Conservation (phyloP, 139 green algal species). For the Picochlorum sp. region DNA sequence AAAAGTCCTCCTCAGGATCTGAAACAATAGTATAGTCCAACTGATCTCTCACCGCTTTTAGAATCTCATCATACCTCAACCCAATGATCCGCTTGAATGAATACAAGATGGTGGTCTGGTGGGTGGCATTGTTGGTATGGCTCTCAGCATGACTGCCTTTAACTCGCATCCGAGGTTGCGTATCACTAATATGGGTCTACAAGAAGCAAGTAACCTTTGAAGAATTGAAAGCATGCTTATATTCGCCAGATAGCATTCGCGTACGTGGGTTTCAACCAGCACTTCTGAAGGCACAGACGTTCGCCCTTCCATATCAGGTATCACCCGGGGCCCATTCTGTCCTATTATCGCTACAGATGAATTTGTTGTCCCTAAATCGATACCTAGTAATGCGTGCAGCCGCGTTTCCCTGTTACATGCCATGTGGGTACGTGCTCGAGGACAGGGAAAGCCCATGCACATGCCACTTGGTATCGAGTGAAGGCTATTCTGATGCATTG, state of each 20-base stretch:
- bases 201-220: too few species aligned
- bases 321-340: slow-evolving; percentile 20
- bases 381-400: slow-evolving; percentile 36
- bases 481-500: too few species aligned
- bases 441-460: too few species aligned
- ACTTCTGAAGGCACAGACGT: slow-evolving; percentile 33
- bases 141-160: neutral
- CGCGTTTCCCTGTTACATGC: neutral
- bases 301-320: slow-evolving; percentile 7
- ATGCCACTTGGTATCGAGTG: too few species aligned
- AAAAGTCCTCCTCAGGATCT: neutral
- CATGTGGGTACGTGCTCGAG: too few species aligned
- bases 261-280: slow-evolving; percentile 29
- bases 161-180: too few species aligned
- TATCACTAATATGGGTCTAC: too few species aligned
- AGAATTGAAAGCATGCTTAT: too few species aligned
- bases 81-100: slow-evolving; percentile 69
- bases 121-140: neutral
- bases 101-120: slow-evolving; percentile 44
- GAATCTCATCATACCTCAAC: slow-evolving; percentile 18
- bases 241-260: neutral
- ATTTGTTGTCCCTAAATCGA: slow-evolving; percentile 70
- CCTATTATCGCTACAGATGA: slow-evolving; percentile 36
- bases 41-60: slow-evolving; percentile 9
- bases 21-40: slow-evolving; percentile 32